phyloP scores from a whole-genome alignment of 805 yeast genomes.

The Kurtzmaniella fragi region DNA sequence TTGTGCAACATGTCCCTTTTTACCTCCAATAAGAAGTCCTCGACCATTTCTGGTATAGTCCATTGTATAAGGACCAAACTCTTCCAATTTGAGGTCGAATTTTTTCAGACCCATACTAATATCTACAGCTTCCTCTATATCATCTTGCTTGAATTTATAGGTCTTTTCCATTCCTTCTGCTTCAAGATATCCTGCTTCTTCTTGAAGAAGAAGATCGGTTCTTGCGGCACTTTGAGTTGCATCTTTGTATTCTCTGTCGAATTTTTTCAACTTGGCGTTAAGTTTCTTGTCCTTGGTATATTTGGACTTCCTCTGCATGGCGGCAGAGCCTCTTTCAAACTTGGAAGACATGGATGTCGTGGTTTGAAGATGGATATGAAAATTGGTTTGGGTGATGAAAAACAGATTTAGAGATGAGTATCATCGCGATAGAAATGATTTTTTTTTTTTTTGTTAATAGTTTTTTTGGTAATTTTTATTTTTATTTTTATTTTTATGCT shows the following conservation, averaged over 20 bases:
- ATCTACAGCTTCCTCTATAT: constrained; percentile 74
- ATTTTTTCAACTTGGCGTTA: constrained; percentile 58
- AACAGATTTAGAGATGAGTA: too few relatives aligned
- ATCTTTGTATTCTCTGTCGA: constrained; percentile 68
- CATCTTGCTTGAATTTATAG: constrained; percentile 75
- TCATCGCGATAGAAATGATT: too few relatives aligned
- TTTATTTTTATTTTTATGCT: too few relatives aligned
- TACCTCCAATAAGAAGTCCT: constrained; percentile 77
- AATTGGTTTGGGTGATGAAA: too few relatives aligned
- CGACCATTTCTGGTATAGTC: constrained; percentile 89
- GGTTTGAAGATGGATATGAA: too few relatives aligned
- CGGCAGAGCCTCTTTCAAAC: constrained; percentile 20
- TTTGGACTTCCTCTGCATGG: constrained; percentile 17
- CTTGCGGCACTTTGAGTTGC: constrained; percentile 82
- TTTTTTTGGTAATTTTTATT: too few relatives aligned
- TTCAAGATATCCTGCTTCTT: constrained; percentile 81
- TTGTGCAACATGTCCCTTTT: constrained; percentile 91
- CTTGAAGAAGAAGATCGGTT: constrained; percentile 80
- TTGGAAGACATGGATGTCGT: constrained; percentile 7
- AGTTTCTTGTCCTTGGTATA: constrained; percentile 54
- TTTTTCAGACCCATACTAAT: constrained; percentile 67
- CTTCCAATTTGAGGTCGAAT: constrained; percentile 65
- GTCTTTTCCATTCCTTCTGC: constrained; percentile 96
- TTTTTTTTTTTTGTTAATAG: too few relatives aligned
- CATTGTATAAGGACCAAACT: constrained; percentile 80